Base-by-base conservation (phyloP, 1,284 basidiomycete genomes). In the Fomitopsis schrenkii region DNA sequence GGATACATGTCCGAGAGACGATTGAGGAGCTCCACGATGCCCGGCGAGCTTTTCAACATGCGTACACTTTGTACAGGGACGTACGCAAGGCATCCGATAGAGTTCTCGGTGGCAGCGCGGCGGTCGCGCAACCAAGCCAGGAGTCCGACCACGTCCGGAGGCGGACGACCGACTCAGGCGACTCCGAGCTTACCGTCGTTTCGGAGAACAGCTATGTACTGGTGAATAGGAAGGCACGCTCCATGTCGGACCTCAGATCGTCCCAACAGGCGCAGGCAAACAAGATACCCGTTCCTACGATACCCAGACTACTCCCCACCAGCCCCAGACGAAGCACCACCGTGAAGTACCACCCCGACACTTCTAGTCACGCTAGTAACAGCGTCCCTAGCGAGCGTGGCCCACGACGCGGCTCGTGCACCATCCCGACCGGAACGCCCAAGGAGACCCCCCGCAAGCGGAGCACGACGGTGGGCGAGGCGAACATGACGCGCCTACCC, bases 1-100 rank as follows among this genome's bases (percentile, higher is more conserved):
- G 80, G 33, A 72, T 77, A 5, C 81, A 83, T 57, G 74, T 84
- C 4, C 76, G 82, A 9, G 83, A 85, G 57, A 79, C 78, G 0
- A 70, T 74, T 30, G 79, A 77, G 55, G 83, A 85, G 48, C 70
- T 89, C 2, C 71, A 78, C 30, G 76, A 76, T 41, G 75, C 83
- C 35, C 79, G 81, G 42, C 74, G 71, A 44, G 77, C 74, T 52
- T 78, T 81, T 58, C 62, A 66, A 2, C 63, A 63, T n/a, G 64
- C 70, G 14, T 69, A 72, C 35, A 45, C 58, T 15, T 62, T 71
- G 28, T 65, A 74, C 58, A 78, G 80, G 40, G 71, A 73, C 0
- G 77, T 83, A 5, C 52, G 35, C 35, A 54, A 54, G 36, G 52
- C 52, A 17, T 19, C 52, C 17, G 75, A 76, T 3, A 71, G 74